Percentiles rank a stretch among this genome's conserved stretches.
phyloP scores from a whole-genome alignment of 768 basidiomycete genomes.

The Rhodotorula kratochvilovae region DNA sequence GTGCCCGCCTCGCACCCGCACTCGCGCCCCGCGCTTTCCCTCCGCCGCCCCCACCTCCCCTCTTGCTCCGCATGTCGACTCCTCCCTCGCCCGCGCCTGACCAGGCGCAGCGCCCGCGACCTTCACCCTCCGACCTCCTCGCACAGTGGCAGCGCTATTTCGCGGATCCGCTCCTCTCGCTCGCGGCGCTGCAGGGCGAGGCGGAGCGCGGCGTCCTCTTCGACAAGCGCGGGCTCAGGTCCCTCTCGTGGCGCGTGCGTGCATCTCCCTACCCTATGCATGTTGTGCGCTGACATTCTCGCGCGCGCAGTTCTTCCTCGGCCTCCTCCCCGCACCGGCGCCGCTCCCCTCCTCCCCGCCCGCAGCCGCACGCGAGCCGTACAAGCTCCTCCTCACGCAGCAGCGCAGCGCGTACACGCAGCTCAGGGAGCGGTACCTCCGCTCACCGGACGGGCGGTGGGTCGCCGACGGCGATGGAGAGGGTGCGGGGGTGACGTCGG shows the following conservation, averaged over 20 bases:
- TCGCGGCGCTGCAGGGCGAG: slow-evolving; percentile 14
- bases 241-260: slow-evolving; percentile 40
- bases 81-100: background rate
- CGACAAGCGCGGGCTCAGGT: slow-evolving; percentile 18
- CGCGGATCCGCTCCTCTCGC: slow-evolving; percentile 27
- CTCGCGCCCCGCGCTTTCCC: too few relatives aligned
- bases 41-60: background rate
- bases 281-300: background rate
- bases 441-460: slow-evolving; percentile 79
- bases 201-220: slow-evolving; percentile 13
- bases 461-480: slow-evolving; percentile 56
- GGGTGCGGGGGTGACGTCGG: slow-evolving; percentile 47
- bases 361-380: slow-evolving; percentile 24
- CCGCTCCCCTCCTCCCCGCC: slow-evolving; percentile 13
- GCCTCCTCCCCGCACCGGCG: slow-evolving; percentile 28
- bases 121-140: background rate
- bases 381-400: slow-evolving; percentile 36
- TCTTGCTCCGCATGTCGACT: background rate
- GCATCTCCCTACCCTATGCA: too few relatives aligned
- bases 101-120: background rate
- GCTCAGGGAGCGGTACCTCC: slow-evolving; percentile 65
- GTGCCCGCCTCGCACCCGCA: background rate
- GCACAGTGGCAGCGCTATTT: slow-evolving; percentile 17
- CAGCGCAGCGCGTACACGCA: slow-evolving; percentile 52
- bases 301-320: slow-evolving; percentile 34